These are phyloP conservation scores for Senna siamea DNA, from an alignment of 306 rosid genomes.

Conservation along the genomic window DNA sequence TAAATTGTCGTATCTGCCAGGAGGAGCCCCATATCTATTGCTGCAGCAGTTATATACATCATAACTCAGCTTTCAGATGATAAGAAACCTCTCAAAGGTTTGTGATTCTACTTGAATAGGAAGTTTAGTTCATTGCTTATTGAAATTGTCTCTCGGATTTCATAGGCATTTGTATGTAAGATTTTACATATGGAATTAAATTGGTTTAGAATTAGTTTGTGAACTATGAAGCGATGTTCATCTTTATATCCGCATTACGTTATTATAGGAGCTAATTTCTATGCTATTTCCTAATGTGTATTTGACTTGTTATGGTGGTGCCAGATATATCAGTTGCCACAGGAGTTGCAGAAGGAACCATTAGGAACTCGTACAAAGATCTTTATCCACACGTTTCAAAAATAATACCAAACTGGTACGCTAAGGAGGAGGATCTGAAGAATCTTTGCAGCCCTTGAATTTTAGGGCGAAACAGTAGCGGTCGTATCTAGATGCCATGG, in stretches of 20 bases:
- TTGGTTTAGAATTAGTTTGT: slow-evolving; percentile 14
- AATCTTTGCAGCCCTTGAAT: slow-evolving; percentile 25
- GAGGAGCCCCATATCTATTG: slow-evolving; percentile 99
- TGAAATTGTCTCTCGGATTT: neutral
- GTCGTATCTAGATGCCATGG: slow-evolving; percentile 44
- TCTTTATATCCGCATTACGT: neutral
- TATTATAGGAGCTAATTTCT: neutral
- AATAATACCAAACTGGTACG: slow-evolving; percentile 22
- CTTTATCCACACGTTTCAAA: slow-evolving; percentile 48
- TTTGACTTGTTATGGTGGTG: slow-evolving; percentile 28
- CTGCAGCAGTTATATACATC: slow-evolving; percentile 97
- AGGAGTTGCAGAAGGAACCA: slow-evolving; percentile 83
- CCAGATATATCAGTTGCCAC: slow-evolving; percentile 75
- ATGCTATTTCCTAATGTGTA: neutral
- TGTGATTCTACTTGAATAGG: neutral
- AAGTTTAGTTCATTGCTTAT: neutral
- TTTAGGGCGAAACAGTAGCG: slow-evolving; percentile 6
- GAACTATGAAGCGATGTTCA: neutral
- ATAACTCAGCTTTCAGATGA: slow-evolving; percentile 94
- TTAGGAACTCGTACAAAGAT: slow-evolving; percentile 76
- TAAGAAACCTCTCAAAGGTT: slow-evolving; percentile 93
- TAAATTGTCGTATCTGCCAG: slow-evolving; percentile 49
- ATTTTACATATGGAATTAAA: slow-evolving; percentile 18
- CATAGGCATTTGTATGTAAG: neutral
- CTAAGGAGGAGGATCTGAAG: slow-evolving; percentile 28